Evolutionary conservation across 345 rosid species (phyloP).

Genomic region (Eucalyptus microcorys): DNA sequence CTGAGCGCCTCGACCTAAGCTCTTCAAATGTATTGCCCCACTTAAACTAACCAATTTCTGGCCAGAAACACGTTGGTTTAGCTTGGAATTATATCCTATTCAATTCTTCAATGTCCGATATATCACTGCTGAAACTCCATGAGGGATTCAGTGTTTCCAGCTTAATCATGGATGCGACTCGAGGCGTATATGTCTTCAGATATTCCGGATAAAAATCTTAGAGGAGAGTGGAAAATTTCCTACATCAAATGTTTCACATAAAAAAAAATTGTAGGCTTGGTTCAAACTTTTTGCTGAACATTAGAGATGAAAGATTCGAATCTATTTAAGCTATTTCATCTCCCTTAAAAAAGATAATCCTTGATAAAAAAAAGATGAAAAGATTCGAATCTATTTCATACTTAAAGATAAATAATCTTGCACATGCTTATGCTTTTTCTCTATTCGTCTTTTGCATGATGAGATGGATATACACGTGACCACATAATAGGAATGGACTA

Average conservation of each 20-base stretch:
- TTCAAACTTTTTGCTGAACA: neutral
- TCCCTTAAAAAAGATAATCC: no score
- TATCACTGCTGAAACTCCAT: neutral
- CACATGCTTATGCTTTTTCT: neutral
- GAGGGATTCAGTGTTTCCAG: neutral
- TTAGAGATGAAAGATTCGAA: neutral
- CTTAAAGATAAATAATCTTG: no score
- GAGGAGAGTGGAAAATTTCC: neutral
- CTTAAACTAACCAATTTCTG: neutral
- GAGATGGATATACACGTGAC: neutral
- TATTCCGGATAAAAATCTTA: neutral
- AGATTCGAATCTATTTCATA: no score
- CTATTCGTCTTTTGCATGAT: neutral
- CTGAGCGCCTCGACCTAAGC: neutral
- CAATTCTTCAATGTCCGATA: neutral
- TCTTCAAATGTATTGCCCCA: neutral
- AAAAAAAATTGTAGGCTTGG: neutral
- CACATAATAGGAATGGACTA: neutral
- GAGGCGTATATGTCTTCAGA: neutral
- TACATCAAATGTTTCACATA: neutral
- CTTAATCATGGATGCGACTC: neutral
- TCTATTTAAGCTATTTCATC: no score
- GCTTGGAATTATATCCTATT: neutral
- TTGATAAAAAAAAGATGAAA: no score
- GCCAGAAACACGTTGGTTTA: neutral